Percentiles rank a stretch among this genome's conserved stretches.
These are phyloP conservation scores for Coemansia sp. DNA, from an alignment of 192 early-diverging fungal genomes.

Conservation along the genomic window DNA sequence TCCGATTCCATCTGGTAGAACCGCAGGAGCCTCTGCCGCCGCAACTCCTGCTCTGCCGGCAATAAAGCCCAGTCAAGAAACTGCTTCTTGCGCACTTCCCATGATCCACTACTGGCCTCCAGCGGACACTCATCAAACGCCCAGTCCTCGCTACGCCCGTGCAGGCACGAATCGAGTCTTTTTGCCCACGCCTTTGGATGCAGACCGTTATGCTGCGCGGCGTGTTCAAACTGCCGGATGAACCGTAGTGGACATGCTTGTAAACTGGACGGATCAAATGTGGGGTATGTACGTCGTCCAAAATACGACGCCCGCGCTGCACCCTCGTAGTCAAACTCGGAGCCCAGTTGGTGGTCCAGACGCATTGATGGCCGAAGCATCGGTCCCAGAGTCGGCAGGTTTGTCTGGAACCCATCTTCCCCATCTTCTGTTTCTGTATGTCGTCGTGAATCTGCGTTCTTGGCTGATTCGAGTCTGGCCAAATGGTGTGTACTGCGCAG, in stretches of 20 bases:
- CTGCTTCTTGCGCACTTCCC: conserved; percentile 42
- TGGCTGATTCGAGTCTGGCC: too few species aligned
- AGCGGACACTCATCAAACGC: conserved; percentile 47
- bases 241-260: conserved; percentile 38
- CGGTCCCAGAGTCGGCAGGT: too few species aligned
- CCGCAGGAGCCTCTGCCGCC: conserved; percentile 39
- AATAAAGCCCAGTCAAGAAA: conserved; percentile 51
- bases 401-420: too few species aligned
- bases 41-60: conserved; percentile 47
- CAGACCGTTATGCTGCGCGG: conserved; percentile 47
- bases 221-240: conserved; percentile 43
- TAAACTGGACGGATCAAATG: conserved; percentile 35
- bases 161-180: conserved; percentile 41
- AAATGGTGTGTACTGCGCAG: too few species aligned
- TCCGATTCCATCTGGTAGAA: conserved; percentile 46
- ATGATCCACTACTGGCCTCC: conserved; percentile 22
- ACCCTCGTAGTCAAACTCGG: conserved; percentile 32
- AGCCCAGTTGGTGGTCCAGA: conserved; percentile 8
- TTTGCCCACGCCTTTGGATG: conserved; percentile 41
- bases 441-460: too few species aligned
- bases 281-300: conserved; percentile 39
- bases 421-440: too few species aligned
- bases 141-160: conserved; percentile 47
- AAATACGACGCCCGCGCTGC: conserved; percentile 30
- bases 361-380: too few species aligned